phyloP scores from a whole-genome alignment of 202 grass and related monocot species.

The Carex arenaria region DNA sequence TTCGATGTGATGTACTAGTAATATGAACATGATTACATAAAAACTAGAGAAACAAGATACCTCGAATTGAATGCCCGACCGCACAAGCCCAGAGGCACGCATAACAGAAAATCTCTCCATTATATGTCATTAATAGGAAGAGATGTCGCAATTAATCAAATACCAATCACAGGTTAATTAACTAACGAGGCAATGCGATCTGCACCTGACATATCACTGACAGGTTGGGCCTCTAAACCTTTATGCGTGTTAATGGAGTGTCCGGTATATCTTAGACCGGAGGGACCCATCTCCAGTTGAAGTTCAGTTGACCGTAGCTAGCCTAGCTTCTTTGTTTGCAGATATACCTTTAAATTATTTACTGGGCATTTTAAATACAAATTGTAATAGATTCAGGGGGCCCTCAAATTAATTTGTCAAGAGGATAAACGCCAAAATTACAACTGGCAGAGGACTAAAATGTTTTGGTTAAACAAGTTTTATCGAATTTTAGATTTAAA shows the following conservation, averaged over 20 bases:
- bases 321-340: background rate
- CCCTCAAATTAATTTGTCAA: background rate
- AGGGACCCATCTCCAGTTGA: background rate
- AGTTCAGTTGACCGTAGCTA: background rate
- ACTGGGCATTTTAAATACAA: background rate
- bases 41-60: background rate
- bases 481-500: too few species aligned
- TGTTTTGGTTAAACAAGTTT: too few species aligned
- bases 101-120: conserved; percentile 16
- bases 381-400: background rate
- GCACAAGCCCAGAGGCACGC: background rate
- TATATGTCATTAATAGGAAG: background rate
- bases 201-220: background rate
- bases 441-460: background rate
- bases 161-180: conserved; percentile 11
- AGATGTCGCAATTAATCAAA: background rate
- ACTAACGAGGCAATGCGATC: background rate
- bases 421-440: background rate
- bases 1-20: background rate
- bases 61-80: background rate
- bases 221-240: background rate
- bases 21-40: conserved; percentile 4
- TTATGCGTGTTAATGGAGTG: background rate
- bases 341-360: background rate
- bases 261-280: background rate